Evolutionary conservation across 306 rosid genomes (phyloP).

Genomic region (Inga oerstediana): DNA sequence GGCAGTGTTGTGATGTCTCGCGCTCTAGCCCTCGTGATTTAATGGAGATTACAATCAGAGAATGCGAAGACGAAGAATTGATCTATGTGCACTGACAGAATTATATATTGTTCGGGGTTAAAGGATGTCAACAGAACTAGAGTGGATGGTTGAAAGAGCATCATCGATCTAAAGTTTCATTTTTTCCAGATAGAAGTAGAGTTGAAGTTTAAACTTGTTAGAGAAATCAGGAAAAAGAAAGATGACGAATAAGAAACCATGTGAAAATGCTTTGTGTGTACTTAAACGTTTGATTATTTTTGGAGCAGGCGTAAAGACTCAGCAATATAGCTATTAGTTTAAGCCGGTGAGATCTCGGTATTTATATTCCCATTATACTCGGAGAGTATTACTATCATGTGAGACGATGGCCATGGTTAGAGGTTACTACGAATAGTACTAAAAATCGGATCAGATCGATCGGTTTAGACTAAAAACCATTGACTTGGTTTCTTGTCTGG

Average conservation of each 20-base stretch:
- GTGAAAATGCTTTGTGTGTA: neutral
- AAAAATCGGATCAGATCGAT: no score
- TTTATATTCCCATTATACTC: neutral
- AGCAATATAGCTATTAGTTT: neutral
- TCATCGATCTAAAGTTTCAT: neutral
- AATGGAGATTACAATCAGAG: slow-evolving; percentile 72
- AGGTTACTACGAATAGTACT: neutral
- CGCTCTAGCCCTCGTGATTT: slow-evolving; percentile 41
- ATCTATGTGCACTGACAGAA: slow-evolving; percentile 49
- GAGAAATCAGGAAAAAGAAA: neutral
- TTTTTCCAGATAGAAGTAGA: neutral
- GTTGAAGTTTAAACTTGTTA: neutral
- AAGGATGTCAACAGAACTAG: neutral
- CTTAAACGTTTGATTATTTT: neutral
- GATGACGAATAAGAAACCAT: neutral
- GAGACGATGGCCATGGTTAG: neutral
- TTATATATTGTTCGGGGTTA: neutral
- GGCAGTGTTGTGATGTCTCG: slow-evolving; percentile 80
- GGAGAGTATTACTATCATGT: neutral
- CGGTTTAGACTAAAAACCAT: no score
- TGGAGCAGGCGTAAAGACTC: neutral
- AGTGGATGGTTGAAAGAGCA: neutral
- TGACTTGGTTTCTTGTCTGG: no score
- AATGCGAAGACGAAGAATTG: slow-evolving; percentile 73
- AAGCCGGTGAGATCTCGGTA: neutral